phyloP scores from a whole-genome alignment of 495 filamentous ascomycete genomes.

The Penicillium daleae region DNA sequence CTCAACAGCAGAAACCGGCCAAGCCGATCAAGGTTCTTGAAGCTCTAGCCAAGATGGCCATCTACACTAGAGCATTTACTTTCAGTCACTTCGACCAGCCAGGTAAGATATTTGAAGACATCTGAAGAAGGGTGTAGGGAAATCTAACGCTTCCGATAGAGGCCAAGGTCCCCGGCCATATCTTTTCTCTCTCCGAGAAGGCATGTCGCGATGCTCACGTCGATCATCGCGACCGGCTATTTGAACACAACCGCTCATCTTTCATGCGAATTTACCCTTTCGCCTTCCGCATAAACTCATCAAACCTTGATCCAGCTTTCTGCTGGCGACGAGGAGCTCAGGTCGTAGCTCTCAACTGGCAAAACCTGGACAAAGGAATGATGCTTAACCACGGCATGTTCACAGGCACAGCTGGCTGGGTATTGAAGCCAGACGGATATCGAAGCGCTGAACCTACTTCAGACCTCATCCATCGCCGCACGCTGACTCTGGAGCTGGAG shows the following conservation, averaged over 20 bases:
- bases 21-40: slow-evolving; percentile 76
- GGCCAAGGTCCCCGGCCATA: slow-evolving; percentile 75
- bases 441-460: slow-evolving; percentile 41
- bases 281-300: slow-evolving; percentile 78
- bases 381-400: slow-evolving; percentile 98
- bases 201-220: slow-evolving; percentile 72
- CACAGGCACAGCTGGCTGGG: slow-evolving; percentile 75
- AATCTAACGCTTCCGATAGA: slow-evolving; percentile 40
- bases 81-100: slow-evolving; percentile 71
- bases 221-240: slow-evolving; percentile 61
- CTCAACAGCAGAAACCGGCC: slow-evolving; percentile 25
- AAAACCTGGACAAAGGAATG: slow-evolving; percentile 86
- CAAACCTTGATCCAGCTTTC: slow-evolving; percentile 79
- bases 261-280: slow-evolving; percentile 91
- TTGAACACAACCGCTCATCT: slow-evolving; percentile 79
- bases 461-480: slow-evolving; percentile 29
- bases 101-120: slow-evolving; percentile 44
- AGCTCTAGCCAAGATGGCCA: slow-evolving; percentile 69
- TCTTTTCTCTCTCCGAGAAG: slow-evolving; percentile 85
- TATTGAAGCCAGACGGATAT: slow-evolving; percentile 78
- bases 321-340: slow-evolving; percentile 93
- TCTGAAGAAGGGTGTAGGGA: background rate
- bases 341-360: slow-evolving; percentile 94
- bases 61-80: slow-evolving; percentile 84
- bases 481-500: slow-evolving; percentile 52